These are phyloP conservation scores for Kwoniella sp. DNA, from an alignment of 768 basidiomycete genomes.

Conservation along the genomic window DNA sequence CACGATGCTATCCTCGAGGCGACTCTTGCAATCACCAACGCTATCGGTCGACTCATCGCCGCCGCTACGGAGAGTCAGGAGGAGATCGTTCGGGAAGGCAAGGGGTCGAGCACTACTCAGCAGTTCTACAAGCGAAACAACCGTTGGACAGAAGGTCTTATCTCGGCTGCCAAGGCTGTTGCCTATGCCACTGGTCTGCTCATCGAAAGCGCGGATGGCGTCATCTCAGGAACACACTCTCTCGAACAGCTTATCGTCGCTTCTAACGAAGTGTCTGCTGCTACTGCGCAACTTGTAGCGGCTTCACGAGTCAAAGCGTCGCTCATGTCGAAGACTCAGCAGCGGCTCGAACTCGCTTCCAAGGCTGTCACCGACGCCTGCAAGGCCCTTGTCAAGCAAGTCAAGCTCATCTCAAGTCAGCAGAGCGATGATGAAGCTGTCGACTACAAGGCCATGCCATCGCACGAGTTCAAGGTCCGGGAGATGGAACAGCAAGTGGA, in stretches of 20 bases:
- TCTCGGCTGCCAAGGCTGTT: constrained; percentile 95
- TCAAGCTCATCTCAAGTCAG: constrained; percentile 88
- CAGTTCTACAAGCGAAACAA: constrained; percentile 99
- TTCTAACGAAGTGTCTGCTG: constrained; percentile 97
- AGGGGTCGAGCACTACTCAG: constrained; percentile 84
- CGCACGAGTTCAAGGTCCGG: constrained; percentile 89
- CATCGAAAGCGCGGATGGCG: constrained; percentile 97
- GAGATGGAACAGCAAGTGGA: constrained; percentile 99
- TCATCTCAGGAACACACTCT: constrained; percentile 92
- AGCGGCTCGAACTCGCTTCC: constrained; percentile 90
- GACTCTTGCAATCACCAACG: constrained; percentile 91
- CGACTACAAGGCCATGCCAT: constrained; percentile 89
- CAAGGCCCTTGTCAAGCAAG: constrained; percentile 91
- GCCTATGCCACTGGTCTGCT: constrained; percentile 93
- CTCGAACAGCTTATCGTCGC: constrained; percentile 98
- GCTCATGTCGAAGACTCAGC: constrained; percentile 97
- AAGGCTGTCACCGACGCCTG: constrained; percentile 98
- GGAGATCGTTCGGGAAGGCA: constrained; percentile 95
- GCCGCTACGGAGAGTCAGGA: constrained; percentile 97
- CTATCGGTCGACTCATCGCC: constrained; percentile 89
- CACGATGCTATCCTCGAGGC: constrained; percentile 95
- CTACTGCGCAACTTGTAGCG: constrained; percentile 97
- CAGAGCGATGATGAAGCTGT: constrained; percentile 76
- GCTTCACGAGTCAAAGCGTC: constrained; percentile 98
- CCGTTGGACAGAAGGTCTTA: constrained; percentile 98